Evolutionary conservation across 2,329 filamentous ascomycete species (phyloP).

Genomic region (Botryotinia globosa): DNA sequence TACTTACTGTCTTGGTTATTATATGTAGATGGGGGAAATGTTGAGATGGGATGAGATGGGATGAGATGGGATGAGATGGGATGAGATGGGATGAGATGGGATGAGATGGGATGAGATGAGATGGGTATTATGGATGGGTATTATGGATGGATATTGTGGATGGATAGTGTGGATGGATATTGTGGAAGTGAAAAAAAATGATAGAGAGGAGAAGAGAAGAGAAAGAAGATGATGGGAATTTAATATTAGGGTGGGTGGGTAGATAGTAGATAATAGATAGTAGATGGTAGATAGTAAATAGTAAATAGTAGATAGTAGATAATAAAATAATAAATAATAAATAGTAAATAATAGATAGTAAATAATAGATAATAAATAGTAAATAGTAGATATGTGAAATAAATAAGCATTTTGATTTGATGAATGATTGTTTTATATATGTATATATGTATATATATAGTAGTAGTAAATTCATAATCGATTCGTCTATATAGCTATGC

Average conservation of each 20-base stretch:
- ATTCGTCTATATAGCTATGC: too few relatives aligned
- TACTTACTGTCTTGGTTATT: neutral
- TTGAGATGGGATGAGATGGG: neutral
- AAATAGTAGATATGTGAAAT: too few relatives aligned
- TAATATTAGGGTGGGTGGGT: neutral
- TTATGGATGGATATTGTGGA: too few relatives aligned
- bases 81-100: too few relatives aligned
- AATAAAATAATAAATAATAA: too few relatives aligned
- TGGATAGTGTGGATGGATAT: neutral
- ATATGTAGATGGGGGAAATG: neutral
- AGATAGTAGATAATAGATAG: too few relatives aligned
- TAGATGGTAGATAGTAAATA: neutral
- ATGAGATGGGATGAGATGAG: too few relatives aligned
- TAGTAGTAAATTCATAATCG: too few relatives aligned
- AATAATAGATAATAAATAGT: too few relatives aligned
- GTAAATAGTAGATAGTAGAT: too few relatives aligned
- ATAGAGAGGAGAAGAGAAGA: neutral
- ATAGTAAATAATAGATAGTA: neutral
- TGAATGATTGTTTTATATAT: neutral
- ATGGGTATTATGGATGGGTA: too few relatives aligned
- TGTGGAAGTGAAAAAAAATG: neutral
- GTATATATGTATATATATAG: neutral
- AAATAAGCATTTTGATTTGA: neutral
- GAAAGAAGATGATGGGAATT: neutral
- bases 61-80: neutral